phyloP scores from a whole-genome alignment of 495 filamentous ascomycete species.

The Cenococcum geophilum region DNA sequence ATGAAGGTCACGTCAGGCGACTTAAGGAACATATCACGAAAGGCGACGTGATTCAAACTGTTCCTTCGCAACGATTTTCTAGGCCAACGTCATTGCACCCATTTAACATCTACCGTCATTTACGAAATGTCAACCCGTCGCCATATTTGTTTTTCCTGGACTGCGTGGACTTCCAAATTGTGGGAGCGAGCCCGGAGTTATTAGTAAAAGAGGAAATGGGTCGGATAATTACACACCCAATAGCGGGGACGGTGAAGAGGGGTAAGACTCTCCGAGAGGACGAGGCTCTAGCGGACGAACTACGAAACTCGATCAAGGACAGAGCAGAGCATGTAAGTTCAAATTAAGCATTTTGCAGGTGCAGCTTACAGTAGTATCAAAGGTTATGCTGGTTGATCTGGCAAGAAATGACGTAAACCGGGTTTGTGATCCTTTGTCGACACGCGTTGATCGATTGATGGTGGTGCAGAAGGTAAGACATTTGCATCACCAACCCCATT shows the following conservation, averaged over 20 bases:
- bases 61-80: constrained; percentile 88
- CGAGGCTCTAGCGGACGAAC: constrained; percentile 66
- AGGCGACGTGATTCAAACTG: constrained; percentile 95
- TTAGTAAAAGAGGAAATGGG: constrained; percentile 84
- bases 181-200: constrained; percentile 89
- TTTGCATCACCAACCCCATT: background rate
- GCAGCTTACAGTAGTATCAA: constrained; percentile 16
- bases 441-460: constrained; percentile 88
- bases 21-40: constrained; percentile 82
- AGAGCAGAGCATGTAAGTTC: constrained; percentile 67
- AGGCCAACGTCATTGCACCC: constrained; percentile 85
- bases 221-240: constrained; percentile 91
- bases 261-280: constrained; percentile 78
- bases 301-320: constrained; percentile 80
- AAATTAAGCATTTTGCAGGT: background rate
- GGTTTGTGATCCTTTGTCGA: constrained; percentile 84
- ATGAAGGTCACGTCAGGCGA: constrained; percentile 73
- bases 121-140: constrained; percentile 91
- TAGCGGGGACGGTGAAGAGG: constrained; percentile 88
- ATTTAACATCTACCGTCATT: constrained; percentile 96
- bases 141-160: constrained; percentile 96
- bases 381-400: constrained; percentile 96
- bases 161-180: constrained; percentile 85
- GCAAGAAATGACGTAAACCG: constrained; percentile 96
- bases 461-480: constrained; percentile 60